Conservation (phyloP, 1,284 basidiomycete genomes). For the Fomes fomentarius region DNA sequence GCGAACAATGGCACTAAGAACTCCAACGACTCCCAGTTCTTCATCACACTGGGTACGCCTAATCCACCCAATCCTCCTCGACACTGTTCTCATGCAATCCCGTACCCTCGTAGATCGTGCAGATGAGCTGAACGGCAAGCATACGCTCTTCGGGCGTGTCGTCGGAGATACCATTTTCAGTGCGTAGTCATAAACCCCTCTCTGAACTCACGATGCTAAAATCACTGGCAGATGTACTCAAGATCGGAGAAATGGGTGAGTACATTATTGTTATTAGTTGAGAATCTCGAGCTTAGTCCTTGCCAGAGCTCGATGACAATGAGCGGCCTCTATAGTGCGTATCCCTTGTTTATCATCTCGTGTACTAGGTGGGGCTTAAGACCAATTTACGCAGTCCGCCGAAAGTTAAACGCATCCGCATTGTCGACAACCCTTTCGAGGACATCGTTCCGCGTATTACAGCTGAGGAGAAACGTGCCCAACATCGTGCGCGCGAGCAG, state of each 20-base stretch:
- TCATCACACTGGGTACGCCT: slow-evolving; percentile 80
- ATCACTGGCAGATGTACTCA: slow-evolving; percentile 71
- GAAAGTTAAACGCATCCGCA: slow-evolving; percentile 82
- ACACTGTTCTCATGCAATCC: not conserved
- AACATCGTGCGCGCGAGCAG: slow-evolving; percentile 78
- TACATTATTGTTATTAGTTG: too few species aligned
- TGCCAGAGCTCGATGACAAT: slow-evolving; percentile 77
- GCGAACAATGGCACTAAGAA: slow-evolving; percentile 88
- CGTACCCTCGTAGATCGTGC: slow-evolving; percentile 76
- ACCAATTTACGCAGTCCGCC: slow-evolving; percentile 64
- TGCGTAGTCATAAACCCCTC: slow-evolving; percentile 42
- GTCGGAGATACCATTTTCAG: slow-evolving; percentile 88
- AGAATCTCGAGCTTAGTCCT: too few species aligned
- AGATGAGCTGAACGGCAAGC: slow-evolving; percentile 87
- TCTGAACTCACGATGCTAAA: not conserved
- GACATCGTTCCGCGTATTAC: slow-evolving; percentile 98
- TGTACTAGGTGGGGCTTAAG: not conserved
- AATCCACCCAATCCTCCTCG: too few species aligned
- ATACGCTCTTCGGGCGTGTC: slow-evolving; percentile 84
- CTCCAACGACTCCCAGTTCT: slow-evolving; percentile 89
- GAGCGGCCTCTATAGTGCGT: slow-evolving; percentile 87
- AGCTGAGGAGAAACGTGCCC: slow-evolving; percentile 83
- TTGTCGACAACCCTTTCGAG: slow-evolving; percentile 91
- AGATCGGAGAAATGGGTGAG: slow-evolving; percentile 85
- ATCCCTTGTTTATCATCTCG: not conserved